Base-by-base conservation (phyloP, 2,329 filamentous ascomycete genomes). In the Nemania serpens region DNA sequence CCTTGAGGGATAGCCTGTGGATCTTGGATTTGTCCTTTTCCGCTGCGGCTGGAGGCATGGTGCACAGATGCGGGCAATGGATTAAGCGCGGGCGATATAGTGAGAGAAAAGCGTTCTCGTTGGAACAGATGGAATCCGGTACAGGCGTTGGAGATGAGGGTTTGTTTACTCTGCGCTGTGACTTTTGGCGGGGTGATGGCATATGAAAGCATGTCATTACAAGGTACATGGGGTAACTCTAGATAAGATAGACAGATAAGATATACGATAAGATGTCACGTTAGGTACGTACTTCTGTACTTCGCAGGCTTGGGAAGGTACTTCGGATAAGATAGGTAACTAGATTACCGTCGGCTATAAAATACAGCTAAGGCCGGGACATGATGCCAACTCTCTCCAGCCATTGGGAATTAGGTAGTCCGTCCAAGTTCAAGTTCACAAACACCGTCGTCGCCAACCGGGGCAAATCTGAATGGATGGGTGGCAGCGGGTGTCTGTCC, bases 1-100 rank as follows among this genome's bases (percentile, higher is more conserved):
- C 91, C 77, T 93, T 94, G 64, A 97, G 83, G 39, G 93, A 91
- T 65, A 99, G 86, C 82, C 97, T 98, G 81, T 99, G 95, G 63
- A 93, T 88, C 78, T 97, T 97, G 69, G 91, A 91, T 72, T 93
- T 93, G 72, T 88, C 85, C 76, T 86, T 87, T 51, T 82, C 78
- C 54, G 64, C 45, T 41, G 66, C 55, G 10, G 65, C 49, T 10
- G 72, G 62, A 46, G 71, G 61, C 71, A 74, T 74, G 17, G 41
- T 66, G 65, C 17, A 22, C 34, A 7, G 5, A 5, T 9, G 7
- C 17, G 15, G n/a, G 25, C 5, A 15, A 37, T 49, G 1, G 22
- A 39, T 51, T 49, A 13, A 36, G 17, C 22, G 17, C 5, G 37
- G 9, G 15, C 13, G 20, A 10, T n/a, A 29, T 3, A 10, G 20